These are phyloP conservation scores for Coelastrella sp. DNA, from an alignment of 139 green algal genomes.

Conservation along the genomic window DNA sequence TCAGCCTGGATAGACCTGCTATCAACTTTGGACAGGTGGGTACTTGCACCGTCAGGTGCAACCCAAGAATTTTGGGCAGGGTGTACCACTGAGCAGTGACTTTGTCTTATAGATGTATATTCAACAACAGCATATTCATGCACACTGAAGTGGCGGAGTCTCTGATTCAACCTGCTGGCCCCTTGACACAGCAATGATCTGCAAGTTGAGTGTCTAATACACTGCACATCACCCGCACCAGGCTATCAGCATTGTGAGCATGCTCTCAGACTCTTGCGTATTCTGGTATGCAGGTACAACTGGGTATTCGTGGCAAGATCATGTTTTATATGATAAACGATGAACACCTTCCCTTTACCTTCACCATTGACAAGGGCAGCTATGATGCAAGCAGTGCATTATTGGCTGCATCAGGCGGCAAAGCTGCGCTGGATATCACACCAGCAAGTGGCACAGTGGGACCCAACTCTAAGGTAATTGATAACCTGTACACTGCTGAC, in stretches of 20 bases:
- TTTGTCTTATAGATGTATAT: no score
- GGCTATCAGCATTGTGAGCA: background rate
- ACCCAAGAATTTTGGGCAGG: no score
- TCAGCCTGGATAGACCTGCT: constrained; percentile 74
- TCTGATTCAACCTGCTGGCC: no score
- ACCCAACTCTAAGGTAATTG: constrained; percentile 54
- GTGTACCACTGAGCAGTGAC: no score
- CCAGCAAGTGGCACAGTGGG: constrained; percentile 70
- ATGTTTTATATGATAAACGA: constrained; percentile 71
- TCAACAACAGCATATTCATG: no score
- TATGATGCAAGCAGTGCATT: constrained; percentile 74
- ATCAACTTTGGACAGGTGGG: constrained; percentile 76
- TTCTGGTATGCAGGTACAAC: constrained; percentile 21
- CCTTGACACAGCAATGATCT: no score
- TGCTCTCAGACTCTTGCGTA: background rate
- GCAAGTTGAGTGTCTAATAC: no score
- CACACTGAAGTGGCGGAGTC: no score
- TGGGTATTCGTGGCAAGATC: constrained; percentile 31
- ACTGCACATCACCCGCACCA: no score
- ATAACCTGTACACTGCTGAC: background rate
- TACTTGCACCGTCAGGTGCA: no score
- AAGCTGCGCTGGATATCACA: constrained; percentile 66
- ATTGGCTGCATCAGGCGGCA: constrained; percentile 57
- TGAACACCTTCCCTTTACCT: constrained; percentile 82
- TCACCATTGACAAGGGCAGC: constrained; percentile 73